A percentile compares a stretch with the other conserved stretches of the same genome.
Conservation (phyloP, 352 stramenopile species). For the Paralagenidium karlingii region DNA sequence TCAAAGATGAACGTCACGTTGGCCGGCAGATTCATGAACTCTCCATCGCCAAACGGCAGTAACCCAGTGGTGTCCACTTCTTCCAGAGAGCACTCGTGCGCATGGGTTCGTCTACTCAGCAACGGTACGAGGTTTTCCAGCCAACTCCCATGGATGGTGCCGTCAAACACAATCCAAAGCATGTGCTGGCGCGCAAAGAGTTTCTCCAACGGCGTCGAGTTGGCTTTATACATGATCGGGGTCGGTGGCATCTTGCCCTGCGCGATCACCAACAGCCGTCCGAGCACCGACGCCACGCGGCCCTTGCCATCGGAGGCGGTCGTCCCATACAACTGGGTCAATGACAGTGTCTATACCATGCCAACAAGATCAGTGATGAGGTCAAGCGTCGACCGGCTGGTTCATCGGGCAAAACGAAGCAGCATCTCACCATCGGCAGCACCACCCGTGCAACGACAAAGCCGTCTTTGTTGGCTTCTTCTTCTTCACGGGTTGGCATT, state of each 20-base stretch:
- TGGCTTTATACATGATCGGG: too few species aligned
- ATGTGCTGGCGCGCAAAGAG: too few species aligned
- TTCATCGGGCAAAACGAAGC: too few species aligned
- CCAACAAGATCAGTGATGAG: too few species aligned
- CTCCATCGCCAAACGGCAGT: constrained; percentile 20
- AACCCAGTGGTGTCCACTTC: not conserved
- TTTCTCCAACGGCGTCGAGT: too few species aligned
- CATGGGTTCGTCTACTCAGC: constrained; percentile 1
- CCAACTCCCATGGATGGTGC: constrained; percentile 5
- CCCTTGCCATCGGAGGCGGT: constrained; percentile 9
- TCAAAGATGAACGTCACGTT: constrained; percentile 60
- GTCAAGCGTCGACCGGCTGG: too few species aligned
- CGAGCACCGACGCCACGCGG: constrained; percentile 9
- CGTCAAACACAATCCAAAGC: constrained; percentile 11
- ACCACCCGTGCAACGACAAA: too few species aligned
- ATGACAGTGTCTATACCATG: constrained; percentile 7
- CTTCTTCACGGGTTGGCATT: too few species aligned
- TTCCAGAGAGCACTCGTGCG: constrained; percentile 10
- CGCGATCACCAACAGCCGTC: constrained; percentile 10
- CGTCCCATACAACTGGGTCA: constrained; percentile 9
- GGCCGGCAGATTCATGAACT: constrained; percentile 43
- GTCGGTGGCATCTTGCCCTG: too few species aligned
- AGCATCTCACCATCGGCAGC: too few species aligned
- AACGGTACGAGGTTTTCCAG: constrained; percentile 6
- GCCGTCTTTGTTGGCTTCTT: too few species aligned